These are phyloP conservation scores for Pseudogymnoascus sp. DNA, from an alignment of 2,329 filamentous ascomycete genomes.

Conservation along the genomic window DNA sequence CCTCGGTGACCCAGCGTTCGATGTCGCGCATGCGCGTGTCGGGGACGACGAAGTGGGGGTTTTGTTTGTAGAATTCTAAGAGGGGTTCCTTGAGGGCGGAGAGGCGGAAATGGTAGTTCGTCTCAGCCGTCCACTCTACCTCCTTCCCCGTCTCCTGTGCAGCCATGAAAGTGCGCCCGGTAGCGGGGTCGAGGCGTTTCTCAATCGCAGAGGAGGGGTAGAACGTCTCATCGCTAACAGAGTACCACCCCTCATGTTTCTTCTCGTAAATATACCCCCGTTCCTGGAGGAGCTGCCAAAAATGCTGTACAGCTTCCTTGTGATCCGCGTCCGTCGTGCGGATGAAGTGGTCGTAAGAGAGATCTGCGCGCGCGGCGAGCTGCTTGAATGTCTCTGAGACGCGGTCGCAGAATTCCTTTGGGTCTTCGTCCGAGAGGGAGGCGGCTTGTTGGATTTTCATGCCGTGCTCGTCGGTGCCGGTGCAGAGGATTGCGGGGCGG, in stretches of 20 bases:
- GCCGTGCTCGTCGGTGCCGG: slow-evolving; percentile 94
- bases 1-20: slow-evolving; percentile 63
- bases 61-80: slow-evolving; percentile 68
- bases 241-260: slow-evolving; percentile 93
- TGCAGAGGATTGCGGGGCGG: slow-evolving; percentile 63
- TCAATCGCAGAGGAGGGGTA: slow-evolving; percentile 73
- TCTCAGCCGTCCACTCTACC: slow-evolving; percentile 90
- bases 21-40: slow-evolving; percentile 67
- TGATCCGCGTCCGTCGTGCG: slow-evolving; percentile 82
- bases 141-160: slow-evolving; percentile 82
- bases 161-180: slow-evolving; percentile 73
- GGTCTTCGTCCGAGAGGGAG: slow-evolving; percentile 55
- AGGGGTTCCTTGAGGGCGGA: slow-evolving; percentile 73
- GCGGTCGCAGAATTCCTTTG: slow-evolving; percentile 80
- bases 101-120: slow-evolving; percentile 90
- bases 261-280: slow-evolving; percentile 72
- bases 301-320: slow-evolving; percentile 74
- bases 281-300: slow-evolving; percentile 75
- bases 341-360: slow-evolving; percentile 80
- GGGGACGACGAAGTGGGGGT: slow-evolving; percentile 72
- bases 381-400: slow-evolving; percentile 72
- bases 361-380: slow-evolving; percentile 58
- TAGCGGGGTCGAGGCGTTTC: slow-evolving; percentile 65
- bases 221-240: slow-evolving; percentile 91
- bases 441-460: slow-evolving; percentile 94